phyloP scores from a whole-genome alignment of 2,329 filamentous ascomycete genomes.

The Phyllosticta ampelicida region DNA sequence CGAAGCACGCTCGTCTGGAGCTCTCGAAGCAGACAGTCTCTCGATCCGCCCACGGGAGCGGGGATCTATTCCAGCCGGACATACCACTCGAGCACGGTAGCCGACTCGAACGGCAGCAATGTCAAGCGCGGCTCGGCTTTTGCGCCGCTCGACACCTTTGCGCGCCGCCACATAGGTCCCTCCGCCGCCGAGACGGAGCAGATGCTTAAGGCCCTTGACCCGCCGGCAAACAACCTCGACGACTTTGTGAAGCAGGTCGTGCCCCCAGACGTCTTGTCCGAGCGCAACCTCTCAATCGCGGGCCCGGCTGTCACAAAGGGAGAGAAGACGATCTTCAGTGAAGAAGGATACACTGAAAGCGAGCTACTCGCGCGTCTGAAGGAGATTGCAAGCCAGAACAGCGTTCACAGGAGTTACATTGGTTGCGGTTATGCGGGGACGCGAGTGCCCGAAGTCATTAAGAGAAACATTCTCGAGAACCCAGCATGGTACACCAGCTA shows the following conservation, averaged over 20 bases:
- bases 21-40: not conserved
- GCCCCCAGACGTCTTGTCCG: constrained; percentile 65
- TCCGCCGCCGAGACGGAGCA: constrained; percentile 55
- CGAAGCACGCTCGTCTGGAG: not conserved
- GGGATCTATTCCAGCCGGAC: constrained; percentile 3
- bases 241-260: constrained; percentile 79
- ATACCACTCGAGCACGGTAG: constrained; percentile 14
- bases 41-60: not conserved
- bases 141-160: constrained; percentile 53
- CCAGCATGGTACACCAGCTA: constrained; percentile 98
- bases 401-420: constrained; percentile 58
- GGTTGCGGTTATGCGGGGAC: constrained; percentile 83
- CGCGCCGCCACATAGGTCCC: constrained; percentile 79
- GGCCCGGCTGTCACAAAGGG: constrained; percentile 25
- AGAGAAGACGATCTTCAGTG: constrained; percentile 22
- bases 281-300: constrained; percentile 48
- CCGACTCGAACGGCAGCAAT: constrained; percentile 12
- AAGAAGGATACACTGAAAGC: constrained; percentile 47
- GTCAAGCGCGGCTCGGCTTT: constrained; percentile 14
- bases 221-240: constrained; percentile 62
- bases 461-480: constrained; percentile 84
- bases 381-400: constrained; percentile 50
- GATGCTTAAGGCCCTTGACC: constrained; percentile 74
- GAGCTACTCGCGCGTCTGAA: constrained; percentile 45
- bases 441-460: constrained; percentile 79